phyloP scores from a whole-genome alignment of 495 filamentous ascomycete species.

The Saxophila tyrrhenica region DNA sequence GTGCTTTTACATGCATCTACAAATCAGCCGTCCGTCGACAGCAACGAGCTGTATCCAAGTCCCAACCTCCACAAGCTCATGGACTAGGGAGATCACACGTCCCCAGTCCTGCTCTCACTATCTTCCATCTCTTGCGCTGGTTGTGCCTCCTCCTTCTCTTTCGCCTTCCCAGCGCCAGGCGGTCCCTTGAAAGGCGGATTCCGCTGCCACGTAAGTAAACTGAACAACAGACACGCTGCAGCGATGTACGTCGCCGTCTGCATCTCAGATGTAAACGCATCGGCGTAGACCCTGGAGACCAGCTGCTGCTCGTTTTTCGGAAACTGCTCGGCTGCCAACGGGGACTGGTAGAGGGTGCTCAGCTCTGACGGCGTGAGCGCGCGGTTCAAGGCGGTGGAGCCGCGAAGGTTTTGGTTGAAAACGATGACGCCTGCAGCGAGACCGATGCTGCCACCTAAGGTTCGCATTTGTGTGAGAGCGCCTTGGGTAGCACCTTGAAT shows the following conservation, averaged over 20 bases:
- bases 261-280: constrained; percentile 3
- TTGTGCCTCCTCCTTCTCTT: background rate
- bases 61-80: no score
- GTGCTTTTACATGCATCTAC: no score
- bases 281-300: constrained; percentile 2
- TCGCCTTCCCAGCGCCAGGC: background rate
- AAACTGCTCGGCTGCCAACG: constrained; percentile 1
- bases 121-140: background rate
- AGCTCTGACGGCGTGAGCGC: background rate
- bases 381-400: background rate
- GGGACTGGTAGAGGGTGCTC: background rate
- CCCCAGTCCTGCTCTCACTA: no score
- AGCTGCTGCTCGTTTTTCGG: background rate
- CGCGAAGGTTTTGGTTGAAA: constrained; percentile 4
- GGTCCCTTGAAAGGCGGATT: background rate
- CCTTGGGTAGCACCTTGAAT: constrained; percentile 4
- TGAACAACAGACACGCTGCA: constrained; percentile 4
- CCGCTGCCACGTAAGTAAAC: background rate
- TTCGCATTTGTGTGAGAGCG: constrained; percentile 4
- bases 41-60: no score
- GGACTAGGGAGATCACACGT: no score
- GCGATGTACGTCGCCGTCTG: constrained; percentile 5
- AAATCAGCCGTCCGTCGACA: no score
- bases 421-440: constrained; percentile 8
- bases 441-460: constrained; percentile 5